phyloP scores from a whole-genome alignment of 2,329 filamentous ascomycete species.

The Cladobotryum protrusum region DNA sequence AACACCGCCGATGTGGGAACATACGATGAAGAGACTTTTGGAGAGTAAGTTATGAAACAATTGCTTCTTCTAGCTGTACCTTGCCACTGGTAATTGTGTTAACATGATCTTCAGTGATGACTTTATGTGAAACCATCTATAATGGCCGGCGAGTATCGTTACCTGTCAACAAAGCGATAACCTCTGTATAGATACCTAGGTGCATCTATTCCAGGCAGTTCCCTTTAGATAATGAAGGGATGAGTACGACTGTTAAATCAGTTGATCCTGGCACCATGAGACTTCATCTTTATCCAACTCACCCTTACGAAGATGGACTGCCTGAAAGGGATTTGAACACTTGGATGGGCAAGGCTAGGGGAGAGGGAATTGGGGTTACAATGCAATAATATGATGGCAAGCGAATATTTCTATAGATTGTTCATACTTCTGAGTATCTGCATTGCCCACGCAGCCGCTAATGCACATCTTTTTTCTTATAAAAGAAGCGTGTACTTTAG shows the following conservation, averaged over 20 bases:
- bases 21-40: conserved; percentile 75
- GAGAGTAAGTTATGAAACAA: conserved; percentile 59
- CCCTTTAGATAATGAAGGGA: no score
- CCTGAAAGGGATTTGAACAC: background rate
- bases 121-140: conserved; percentile 56
- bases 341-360: background rate
- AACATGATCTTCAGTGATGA: conserved; percentile 48
- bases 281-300: no score
- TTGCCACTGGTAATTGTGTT: conserved; percentile 11
- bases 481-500: background rate
- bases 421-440: no score
- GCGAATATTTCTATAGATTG: no score
- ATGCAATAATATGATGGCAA: no score
- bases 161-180: background rate
- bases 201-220: background rate
- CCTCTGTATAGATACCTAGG: background rate
- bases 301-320: no score
- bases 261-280: no score
- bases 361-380: no score
- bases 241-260: background rate
- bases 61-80: background rate
- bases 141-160: background rate
- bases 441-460: no score
- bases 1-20: conserved; percentile 62
- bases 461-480: background rate